Evolutionary conservation across 129 eudicot genomes (phyloP), one percentile per base, ranked within the genome.

Genomic region (Rutidosis leptorrhynchoides): DNA sequence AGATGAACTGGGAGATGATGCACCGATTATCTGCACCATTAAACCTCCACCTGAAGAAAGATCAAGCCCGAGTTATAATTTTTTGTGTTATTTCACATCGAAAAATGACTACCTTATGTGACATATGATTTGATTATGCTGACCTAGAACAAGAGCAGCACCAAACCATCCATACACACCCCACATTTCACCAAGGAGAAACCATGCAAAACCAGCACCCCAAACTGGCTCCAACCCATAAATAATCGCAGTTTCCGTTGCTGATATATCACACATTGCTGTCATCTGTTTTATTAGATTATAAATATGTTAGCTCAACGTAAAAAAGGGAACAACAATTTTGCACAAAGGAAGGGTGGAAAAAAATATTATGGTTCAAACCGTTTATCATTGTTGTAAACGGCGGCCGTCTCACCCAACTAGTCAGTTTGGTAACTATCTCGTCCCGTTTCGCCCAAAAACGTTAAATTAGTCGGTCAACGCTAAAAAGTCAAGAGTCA

Each of bases 161-260:
- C 95, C 97, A 83, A 90, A 82, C 95, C 95, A 90, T 65, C 97
- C 97, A 56, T 70, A 77, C 24, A 78, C 27, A 11, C 95, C 93
- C 97, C 97, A 90, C 53, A 95, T 83, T 76, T 90, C 95, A 58
- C 97, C 97, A 65, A 90, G 95, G 62, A 90, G 88, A 74, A 84
- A 87, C 97, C 97, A 90, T 21, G 97, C 97, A 84, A 90, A 90
- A 59, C 90, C 95, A 71, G 97, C 97, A 62, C 97, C 97, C 97
- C 97, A 90, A 27, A 90, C 83, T 46, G 97, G 95, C 70, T 90
- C 97, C 77, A 90, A 71, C 5, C 92, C 97, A 67, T 87, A 90
- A 15, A 90, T 78, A n/a, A 90, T 81, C 19, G 97, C 97, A 32
- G 97, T 75, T 80, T 90, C 97, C 51, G 97, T 82, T 16, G 97